A percentile compares a stretch with the other conserved stretches of the same genome.
These are phyloP conservation scores for Neofusicoccum ribis DNA, from an alignment of 2,329 filamentous ascomycete genomes.

Conservation along the genomic window DNA sequence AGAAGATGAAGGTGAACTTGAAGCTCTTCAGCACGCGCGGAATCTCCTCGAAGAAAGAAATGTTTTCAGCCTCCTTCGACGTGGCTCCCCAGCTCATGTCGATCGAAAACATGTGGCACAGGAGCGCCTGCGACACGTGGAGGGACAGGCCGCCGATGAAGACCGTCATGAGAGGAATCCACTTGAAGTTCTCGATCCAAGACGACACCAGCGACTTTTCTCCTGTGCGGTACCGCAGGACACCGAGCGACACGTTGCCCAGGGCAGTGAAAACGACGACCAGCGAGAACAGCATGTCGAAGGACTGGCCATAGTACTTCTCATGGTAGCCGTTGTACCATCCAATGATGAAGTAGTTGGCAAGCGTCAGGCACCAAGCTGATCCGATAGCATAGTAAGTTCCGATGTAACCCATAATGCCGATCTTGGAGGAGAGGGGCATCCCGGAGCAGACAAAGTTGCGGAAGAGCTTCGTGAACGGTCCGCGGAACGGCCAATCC, in stretches of 20 bases:
- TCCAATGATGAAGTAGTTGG: slow-evolving; percentile 72
- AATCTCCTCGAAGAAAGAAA: slow-evolving; percentile 83
- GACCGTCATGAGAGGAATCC: slow-evolving; percentile 68
- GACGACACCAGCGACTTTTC: slow-evolving; percentile 53
- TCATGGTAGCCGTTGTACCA: slow-evolving; percentile 71
- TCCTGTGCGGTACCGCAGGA: slow-evolving; percentile 63
- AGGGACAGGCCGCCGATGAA: slow-evolving; percentile 81
- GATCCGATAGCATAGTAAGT: slow-evolving; percentile 72
- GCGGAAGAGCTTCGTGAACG: slow-evolving; percentile 65
- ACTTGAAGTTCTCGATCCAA: slow-evolving; percentile 61
- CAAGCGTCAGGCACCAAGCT: slow-evolving; percentile 63
- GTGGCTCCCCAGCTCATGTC: slow-evolving; percentile 87
- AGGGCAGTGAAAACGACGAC: slow-evolving; percentile 65
- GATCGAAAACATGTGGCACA: slow-evolving; percentile 81
- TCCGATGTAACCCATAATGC: slow-evolving; percentile 69
- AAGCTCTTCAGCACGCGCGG: slow-evolving; percentile 77
- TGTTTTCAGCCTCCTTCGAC: slow-evolving; percentile 76
- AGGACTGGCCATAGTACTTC: slow-evolving; percentile 77
- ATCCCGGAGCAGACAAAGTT: slow-evolving; percentile 63
- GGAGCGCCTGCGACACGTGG: slow-evolving; percentile 76
- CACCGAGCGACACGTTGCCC: slow-evolving; percentile 61
- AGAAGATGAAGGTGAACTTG: slow-evolving; percentile 69
- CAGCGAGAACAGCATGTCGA: slow-evolving; percentile 64
- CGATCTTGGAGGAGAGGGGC: slow-evolving; percentile 66
- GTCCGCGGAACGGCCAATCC: slow-evolving; percentile 61